Evolutionary conservation across 345 rosid species (phyloP).

Genomic region (Pistacia atlantica): DNA sequence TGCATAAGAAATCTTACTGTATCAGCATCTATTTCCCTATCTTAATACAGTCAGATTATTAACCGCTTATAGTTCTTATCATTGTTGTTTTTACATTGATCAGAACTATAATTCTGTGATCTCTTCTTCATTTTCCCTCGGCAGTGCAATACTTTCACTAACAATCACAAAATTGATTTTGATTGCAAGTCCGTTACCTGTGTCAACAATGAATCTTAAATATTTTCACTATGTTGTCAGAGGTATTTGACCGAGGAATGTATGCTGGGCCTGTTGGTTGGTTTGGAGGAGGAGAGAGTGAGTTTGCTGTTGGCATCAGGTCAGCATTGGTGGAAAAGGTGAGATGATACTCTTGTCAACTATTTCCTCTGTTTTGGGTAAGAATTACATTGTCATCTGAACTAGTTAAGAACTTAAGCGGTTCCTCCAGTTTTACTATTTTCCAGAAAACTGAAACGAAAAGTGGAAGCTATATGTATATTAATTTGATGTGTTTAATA

Average conservation of each 20-base stretch:
- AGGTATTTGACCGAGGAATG: conserved; percentile 92
- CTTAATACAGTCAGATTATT: conserved; percentile 7
- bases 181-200: neutral
- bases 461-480: neutral
- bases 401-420: neutral
- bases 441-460: neutral
- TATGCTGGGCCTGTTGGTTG: conserved; percentile 95
- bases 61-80: neutral
- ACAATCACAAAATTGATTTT: neutral
- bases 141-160: neutral
- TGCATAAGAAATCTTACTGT: neutral
- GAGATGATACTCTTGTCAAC: conserved; percentile 14
- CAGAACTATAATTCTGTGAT: neutral
- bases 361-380: conserved; percentile 5
- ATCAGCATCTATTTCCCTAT: neutral
- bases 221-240: conserved; percentile 34
- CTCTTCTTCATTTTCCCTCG: neutral
- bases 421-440: neutral
- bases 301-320: conserved; percentile 90
- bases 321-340: conserved; percentile 87
- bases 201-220: neutral
- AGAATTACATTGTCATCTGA: neutral
- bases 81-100: neutral
- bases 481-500: neutral
- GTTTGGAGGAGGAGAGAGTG: conserved; percentile 96